Percentiles rank a stretch among this genome's conserved stretches.
phyloP scores from a whole-genome alignment of 1,284 basidiomycete genomes.

The Somion occarium region DNA sequence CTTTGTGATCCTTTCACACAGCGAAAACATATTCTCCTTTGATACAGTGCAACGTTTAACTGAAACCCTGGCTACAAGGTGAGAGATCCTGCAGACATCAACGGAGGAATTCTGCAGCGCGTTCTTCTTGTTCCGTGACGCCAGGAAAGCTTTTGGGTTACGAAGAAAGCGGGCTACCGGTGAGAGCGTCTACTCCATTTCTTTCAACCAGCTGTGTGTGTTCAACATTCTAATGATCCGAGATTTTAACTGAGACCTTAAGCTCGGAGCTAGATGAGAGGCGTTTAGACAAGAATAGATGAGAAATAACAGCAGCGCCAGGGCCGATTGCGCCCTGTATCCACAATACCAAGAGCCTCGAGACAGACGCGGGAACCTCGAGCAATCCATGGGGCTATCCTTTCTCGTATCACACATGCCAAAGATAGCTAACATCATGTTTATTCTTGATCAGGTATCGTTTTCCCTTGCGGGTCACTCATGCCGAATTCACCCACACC shows the following conservation, averaged over 20 bases:
- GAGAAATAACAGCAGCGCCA: neutral
- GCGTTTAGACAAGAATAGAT: neutral
- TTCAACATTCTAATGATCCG: neutral
- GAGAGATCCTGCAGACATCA: neutral
- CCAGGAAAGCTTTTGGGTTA: too few species aligned
- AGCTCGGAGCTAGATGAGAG: neutral
- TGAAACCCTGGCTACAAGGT: too few species aligned
- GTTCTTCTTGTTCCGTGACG: neutral
- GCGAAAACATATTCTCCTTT: neutral
- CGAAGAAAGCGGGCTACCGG: neutral
- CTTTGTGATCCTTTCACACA: neutral
- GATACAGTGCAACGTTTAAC: too few species aligned
- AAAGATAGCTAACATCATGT: slow-evolving; percentile 3
- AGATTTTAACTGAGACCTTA: neutral
- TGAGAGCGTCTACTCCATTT: neutral
- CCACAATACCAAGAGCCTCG: neutral
- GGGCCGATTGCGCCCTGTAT: neutral
- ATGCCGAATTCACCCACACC: neutral
- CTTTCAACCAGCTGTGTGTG: neutral
- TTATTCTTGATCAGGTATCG: neutral
- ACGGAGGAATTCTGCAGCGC: neutral
- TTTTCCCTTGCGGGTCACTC: neutral
- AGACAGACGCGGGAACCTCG: slow-evolving; percentile 8
- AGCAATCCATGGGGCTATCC: slow-evolving; percentile 6
- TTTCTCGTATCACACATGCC: slow-evolving; percentile 3